Evolutionary conservation across 2,329 filamentous ascomycete species (phyloP), one percentile per base, ranked within the genome.

Genomic region (Trichoderma hamatum): DNA sequence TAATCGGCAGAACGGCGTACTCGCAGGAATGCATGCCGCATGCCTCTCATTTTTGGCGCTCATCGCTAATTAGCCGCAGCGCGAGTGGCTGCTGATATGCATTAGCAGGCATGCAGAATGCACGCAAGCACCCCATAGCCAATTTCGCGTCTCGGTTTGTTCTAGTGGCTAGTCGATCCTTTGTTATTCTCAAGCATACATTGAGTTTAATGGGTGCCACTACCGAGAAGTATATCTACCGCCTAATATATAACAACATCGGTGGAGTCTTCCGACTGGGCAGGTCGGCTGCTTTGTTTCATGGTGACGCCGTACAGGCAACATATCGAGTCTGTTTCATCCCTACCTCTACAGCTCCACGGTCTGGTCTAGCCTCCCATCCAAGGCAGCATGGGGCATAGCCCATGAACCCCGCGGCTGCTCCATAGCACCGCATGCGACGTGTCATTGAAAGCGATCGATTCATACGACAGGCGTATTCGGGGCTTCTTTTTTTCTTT

Each of bases 31-130:
- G 60, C 60, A 52, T 63, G 46, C 36, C 46, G 28, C 30, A 26
- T 63, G 60, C 60, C 60, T 52, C 52, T 36, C 30, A 52, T 54
- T 54, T 43, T 54, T 54, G 60, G 46, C 49, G 60, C 49, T 49
- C 61, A 54, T 64, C 61, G 61, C 61, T 51, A 55, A 55, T 49
- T 64, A 64, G n/a, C 61, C 61, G 49, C 51, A 55, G 39, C 10
- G 19, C 49, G n/a, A 43, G 61, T 64, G 49, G 61, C 61, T 64
- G 61, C 61, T 64, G 61, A 64, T 39, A 39, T 64, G 61, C 61
- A 64, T 55, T 64, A 64, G 61, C 32, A 28, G 32, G 34, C 51
- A 64, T 51, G 61, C 49, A 55, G 32, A 63, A 36, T 51, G 46
- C 60, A 63, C 43, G 51, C 46, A 30, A 52, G 11, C 21, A 46